These are phyloP conservation scores for Picea glauca DNA, from an alignment of 75 land plant genomes.

Conservation along the genomic window DNA sequence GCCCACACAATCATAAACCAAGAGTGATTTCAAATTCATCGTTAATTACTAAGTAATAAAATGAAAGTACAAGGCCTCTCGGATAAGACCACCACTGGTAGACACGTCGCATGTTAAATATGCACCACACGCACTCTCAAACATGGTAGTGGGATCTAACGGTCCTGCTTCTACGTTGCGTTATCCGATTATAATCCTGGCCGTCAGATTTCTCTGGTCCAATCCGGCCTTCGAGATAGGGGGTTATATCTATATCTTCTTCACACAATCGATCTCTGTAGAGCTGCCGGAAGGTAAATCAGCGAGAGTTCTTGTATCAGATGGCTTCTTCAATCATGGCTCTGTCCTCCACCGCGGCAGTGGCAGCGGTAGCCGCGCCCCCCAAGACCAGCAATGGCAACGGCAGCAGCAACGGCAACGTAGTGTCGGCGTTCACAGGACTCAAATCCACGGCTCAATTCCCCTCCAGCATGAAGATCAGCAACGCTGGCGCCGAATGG, in stretches of 20 bases:
- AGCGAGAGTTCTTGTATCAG: not conserved
- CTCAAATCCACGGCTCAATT: conserved; percentile 29
- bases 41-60: too few relatives aligned
- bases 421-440: conserved; percentile 39
- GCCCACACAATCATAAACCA: too few relatives aligned
- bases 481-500: conserved; percentile 14
- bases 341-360: conserved; percentile 18
- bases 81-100: not conserved
- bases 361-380: conserved; percentile 8
- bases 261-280: not conserved
- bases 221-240: not conserved
- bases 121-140: not conserved
- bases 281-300: not conserved
- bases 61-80: too few relatives aligned
- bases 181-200: not conserved
- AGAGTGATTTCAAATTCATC: too few relatives aligned
- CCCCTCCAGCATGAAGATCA: conserved; percentile 15
- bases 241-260: not conserved
- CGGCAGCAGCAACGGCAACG: not conserved
- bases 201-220: not conserved
- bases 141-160: not conserved
- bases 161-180: not conserved
- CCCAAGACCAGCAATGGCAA: conserved; percentile 9
- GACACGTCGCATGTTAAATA: not conserved
- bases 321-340: conserved; percentile 31